Percentiles rank a stretch among this genome's conserved stretches.
phyloP scores from a whole-genome alignment of 2,329 filamentous ascomycete species.

The Talaromyces amestolkiae region DNA sequence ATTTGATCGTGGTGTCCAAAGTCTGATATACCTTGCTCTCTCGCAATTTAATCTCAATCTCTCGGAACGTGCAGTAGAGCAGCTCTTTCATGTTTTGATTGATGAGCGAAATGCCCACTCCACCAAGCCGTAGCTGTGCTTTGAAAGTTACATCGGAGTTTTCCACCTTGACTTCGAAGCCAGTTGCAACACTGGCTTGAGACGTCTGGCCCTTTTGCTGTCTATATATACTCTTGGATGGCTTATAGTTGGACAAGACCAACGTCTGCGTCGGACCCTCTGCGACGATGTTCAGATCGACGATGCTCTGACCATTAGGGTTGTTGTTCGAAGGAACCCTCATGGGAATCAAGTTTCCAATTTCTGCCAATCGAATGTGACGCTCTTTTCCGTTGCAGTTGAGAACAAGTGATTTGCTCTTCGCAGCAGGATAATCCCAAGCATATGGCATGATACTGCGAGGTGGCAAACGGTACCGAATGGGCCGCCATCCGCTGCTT shows the following conservation, averaged over 20 bases:
- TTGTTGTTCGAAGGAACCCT: constrained; percentile 70
- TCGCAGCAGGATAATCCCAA: constrained; percentile 98
- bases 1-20: constrained; percentile 85
- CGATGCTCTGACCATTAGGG: constrained; percentile 70
- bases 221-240: constrained; percentile 86
- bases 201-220: constrained; percentile 57
- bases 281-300: constrained; percentile 94
- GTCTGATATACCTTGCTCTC: constrained; percentile 95
- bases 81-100: constrained; percentile 89
- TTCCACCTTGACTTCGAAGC: constrained; percentile 91
- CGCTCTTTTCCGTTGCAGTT: constrained; percentile 75
- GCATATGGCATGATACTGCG: constrained; percentile 99
- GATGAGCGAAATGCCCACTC: constrained; percentile 88
- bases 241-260: constrained; percentile 89
- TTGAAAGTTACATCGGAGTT: constrained; percentile 86
- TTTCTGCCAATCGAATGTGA: constrained; percentile 92
- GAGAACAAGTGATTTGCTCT: constrained; percentile 88
- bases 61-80: constrained; percentile 87
- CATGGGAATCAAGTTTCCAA: constrained; percentile 93
- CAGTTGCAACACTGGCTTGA: constrained; percentile 60
- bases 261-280: constrained; percentile 94
- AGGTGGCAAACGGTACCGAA: constrained; percentile 86
- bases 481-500: constrained; percentile 82
- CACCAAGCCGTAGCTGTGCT: constrained; percentile 82
- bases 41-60: constrained; percentile 84